Evolutionary conservation across 1,284 basidiomycete genomes (phyloP), one percentile per base, ranked within the genome.

Genomic region (Leccinum variabile): DNA sequence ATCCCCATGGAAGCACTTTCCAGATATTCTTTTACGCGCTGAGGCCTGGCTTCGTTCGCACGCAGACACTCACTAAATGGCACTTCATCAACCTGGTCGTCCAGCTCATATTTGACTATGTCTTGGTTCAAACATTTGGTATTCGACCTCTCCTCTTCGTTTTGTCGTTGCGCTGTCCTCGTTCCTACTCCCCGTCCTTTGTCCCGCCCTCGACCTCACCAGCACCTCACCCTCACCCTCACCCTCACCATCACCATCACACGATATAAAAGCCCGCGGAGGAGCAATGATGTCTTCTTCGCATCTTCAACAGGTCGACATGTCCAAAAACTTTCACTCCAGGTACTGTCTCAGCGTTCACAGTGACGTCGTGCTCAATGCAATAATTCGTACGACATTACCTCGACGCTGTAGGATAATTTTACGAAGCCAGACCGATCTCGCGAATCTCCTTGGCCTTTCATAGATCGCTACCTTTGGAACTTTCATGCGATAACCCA

Each of bases 321-420:
- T 99, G 80, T 91, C 92, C 56, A 98, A 98, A 80, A 98, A 99
- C 78, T 99, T 99, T 75, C 99, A 99, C 79, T 99, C 99, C 77
- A 96, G 94, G 93, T 96, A 68, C 57, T 74, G 13, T 57, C 22
- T 59, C 41, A 32, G n/a, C 25, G 11, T 13, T 3, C 64, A 46
- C 54, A 7, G 18, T 7, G 30, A 30, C 13, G 5, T 30, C 22
- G 30, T 35, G 18, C 67, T 65, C 49, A 70, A 16, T 41, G 6
- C 56, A 52, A 39, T 44, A 56, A 39, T 75, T 95, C 97, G 0
- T 99, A 99, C 77, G 97, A 99, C 75, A 80, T 99, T 37, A 98
- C 97, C 1, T 95, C 94, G 50, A 95, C 95, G 0, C 81, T 99
- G 0, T 97, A 99, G 77, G 86, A 90, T 67, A 98, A 99, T 71